phyloP scores from a whole-genome alignment of 805 yeast species.

The Limtongia smithiae region DNA sequence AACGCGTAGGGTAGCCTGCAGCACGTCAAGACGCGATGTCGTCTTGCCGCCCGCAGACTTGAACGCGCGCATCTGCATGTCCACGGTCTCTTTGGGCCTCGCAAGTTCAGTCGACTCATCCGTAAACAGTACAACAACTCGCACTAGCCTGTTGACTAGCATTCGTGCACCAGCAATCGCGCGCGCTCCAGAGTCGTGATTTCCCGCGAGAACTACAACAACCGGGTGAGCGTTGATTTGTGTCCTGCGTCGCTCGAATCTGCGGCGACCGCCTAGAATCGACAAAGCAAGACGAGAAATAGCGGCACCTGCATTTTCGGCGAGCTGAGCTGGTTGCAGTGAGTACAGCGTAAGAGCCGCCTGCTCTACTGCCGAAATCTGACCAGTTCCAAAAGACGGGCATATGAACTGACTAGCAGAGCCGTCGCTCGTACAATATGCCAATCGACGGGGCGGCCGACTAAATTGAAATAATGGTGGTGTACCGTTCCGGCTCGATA shows the following conservation, averaged over 20 bases:
- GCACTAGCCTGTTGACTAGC: slow-evolving; percentile 65
- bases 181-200: slow-evolving; percentile 63
- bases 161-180: slow-evolving; percentile 79
- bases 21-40: slow-evolving; percentile 36
- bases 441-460: slow-evolving; percentile 9
- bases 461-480: slow-evolving; percentile 10
- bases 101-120: slow-evolving; percentile 23
- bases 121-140: slow-evolving; percentile 50
- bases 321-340: slow-evolving; percentile 44
- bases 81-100: slow-evolving; percentile 18
- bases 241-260: slow-evolving; percentile 64
- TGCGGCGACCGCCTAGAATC: slow-evolving; percentile 64
- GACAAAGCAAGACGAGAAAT: slow-evolving; percentile 56
- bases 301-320: slow-evolving; percentile 69
- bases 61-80: slow-evolving; percentile 54
- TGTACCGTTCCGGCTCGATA: slow-evolving; percentile 11
- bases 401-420: slow-evolving; percentile 19
- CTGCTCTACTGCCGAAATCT: slow-evolving; percentile 71
- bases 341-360: slow-evolving; percentile 53
- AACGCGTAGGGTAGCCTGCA: slow-evolving; percentile 38
- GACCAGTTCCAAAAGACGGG: slow-evolving; percentile 64
- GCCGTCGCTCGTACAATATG: slow-evolving; percentile 6
- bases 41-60: slow-evolving; percentile 67
- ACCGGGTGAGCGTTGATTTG: slow-evolving; percentile 80
- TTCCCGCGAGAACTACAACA: slow-evolving; percentile 67